These are phyloP conservation scores for Pichia cabralensis DNA, from an alignment of 805 yeast species.

Conservation along the genomic window DNA sequence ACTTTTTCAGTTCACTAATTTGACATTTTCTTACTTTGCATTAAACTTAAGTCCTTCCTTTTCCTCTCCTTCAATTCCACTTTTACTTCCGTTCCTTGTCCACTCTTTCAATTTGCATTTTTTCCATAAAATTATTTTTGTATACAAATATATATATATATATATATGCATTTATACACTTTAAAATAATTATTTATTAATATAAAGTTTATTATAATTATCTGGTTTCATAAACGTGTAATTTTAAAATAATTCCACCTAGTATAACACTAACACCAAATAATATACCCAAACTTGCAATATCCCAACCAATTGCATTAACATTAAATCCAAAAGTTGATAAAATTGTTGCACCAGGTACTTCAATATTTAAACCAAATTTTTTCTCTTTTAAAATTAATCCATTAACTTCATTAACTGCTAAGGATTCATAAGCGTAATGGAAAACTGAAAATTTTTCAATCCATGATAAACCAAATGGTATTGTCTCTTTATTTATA, in stretches of 20 bases:
- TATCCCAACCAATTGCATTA: slow-evolving; percentile 61
- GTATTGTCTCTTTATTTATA: slow-evolving; percentile 61
- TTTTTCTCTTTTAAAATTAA: slow-evolving; percentile 78
- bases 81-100: no score
- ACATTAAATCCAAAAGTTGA: slow-evolving; percentile 93
- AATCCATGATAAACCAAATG: slow-evolving; percentile 49
- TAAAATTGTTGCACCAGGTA: slow-evolving; percentile 95
- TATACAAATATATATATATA: no score
- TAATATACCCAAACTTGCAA: slow-evolving; percentile 48
- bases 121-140: no score
- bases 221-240: slow-evolving; percentile 66
- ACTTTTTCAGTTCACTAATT: no score
- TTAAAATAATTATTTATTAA: background rate
- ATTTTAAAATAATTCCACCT: slow-evolving; percentile 71
- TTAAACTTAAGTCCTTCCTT: no score
- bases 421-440: slow-evolving; percentile 87
- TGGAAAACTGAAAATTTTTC: slow-evolving; percentile 87
- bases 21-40: no score
- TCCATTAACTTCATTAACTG: slow-evolving; percentile 87
- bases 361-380: slow-evolving; percentile 87
- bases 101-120: no score
- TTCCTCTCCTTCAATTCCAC: no score
- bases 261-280: slow-evolving; percentile 45
- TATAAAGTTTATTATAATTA: slow-evolving; percentile 18
- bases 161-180: background rate